Percentiles rank a stretch among this genome's conserved stretches.
These are phyloP conservation scores for slime mould (Dictyostelium discoideum) DNA, from an alignment of 78 protist species.

Conservation along the genomic window DNA sequence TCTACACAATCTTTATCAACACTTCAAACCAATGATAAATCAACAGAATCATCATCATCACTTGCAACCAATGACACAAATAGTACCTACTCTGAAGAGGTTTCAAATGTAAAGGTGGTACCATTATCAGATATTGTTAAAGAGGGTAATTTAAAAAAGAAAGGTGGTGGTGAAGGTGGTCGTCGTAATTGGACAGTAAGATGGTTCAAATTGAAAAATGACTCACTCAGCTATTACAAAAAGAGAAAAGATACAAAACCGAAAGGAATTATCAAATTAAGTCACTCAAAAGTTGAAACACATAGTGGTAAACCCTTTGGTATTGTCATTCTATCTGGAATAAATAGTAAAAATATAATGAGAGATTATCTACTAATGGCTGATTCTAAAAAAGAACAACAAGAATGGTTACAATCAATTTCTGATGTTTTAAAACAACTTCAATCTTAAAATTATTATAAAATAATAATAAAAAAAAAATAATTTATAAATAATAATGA, in stretches of 20 bases:
- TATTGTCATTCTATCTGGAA: constrained; percentile 47
- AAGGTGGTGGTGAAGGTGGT: constrained; percentile 79
- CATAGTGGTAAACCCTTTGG: constrained; percentile 65
- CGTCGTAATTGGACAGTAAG: constrained; percentile 63
- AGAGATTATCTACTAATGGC: constrained; percentile 68
- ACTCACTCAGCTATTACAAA: constrained; percentile 47
- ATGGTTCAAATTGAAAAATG: constrained; percentile 47
- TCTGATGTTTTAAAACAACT: constrained; percentile 13
- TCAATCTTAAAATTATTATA: background rate
- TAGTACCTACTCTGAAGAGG: background rate
- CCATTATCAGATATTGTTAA: constrained; percentile 23
- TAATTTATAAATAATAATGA: background rate
- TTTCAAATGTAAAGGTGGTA: constrained; percentile 2
- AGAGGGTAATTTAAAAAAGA: constrained; percentile 54
- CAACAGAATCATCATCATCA: background rate
- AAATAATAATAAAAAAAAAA: background rate
- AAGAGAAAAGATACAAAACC: constrained; percentile 36
- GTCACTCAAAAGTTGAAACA: constrained; percentile 34
- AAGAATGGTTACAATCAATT: constrained; percentile 56
- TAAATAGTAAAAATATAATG: constrained; percentile 26
- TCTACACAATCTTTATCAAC: background rate
- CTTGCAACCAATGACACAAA: background rate
- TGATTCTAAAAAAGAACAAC: constrained; percentile 57
- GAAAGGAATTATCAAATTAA: constrained; percentile 27
- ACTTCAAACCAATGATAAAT: background rate